Percentiles rank a stretch among this genome's conserved stretches.
Conservation (phyloP, 2,329 filamentous ascomycete species). For the Pyricularia grisea region DNA sequence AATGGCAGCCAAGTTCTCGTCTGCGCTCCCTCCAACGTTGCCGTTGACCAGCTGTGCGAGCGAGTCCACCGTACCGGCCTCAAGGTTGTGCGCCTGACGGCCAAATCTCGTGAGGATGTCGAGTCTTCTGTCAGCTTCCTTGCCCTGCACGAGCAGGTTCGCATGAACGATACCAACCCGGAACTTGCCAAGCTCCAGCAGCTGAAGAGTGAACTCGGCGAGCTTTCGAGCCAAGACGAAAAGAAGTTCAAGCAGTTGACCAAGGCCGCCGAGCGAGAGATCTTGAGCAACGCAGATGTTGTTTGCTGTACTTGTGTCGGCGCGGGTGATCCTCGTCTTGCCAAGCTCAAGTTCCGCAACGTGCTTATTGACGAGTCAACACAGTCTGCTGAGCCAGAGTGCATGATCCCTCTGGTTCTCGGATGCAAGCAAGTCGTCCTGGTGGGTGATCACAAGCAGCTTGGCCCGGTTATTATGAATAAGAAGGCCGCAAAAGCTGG, state of each 20-base stretch:
- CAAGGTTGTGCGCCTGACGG: conserved; percentile 96
- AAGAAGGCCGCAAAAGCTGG: conserved; percentile 98
- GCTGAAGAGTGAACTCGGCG: conserved; percentile 83
- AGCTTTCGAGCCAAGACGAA: conserved; percentile 90
- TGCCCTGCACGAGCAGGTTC: conserved; percentile 92
- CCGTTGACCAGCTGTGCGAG: conserved; percentile 95
- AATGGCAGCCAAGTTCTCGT: conserved; percentile 92
- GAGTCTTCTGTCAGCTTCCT: conserved; percentile 97
- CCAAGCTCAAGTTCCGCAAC: conserved; percentile 97
- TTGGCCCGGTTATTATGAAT: conserved; percentile 99
- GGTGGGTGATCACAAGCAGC: conserved; percentile 94
- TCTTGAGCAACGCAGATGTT: conserved; percentile 89
- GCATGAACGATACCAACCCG: conserved; percentile 92
- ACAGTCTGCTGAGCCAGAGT: conserved; percentile 95
- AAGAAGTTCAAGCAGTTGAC: conserved; percentile 98
- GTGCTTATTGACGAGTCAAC: conserved; percentile 98
- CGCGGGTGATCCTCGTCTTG: conserved; percentile 86
- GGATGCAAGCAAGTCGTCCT: conserved; percentile 99
- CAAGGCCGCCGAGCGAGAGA: conserved; percentile 87
- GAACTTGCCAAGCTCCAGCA: conserved; percentile 88
- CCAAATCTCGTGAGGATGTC: conserved; percentile 96
- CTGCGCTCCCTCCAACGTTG: conserved; percentile 95
- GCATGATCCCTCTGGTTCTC: conserved; percentile 94
- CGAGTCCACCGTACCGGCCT: conserved; percentile 89
- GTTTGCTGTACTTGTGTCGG: conserved; percentile 99